A percentile compares a stretch with the other conserved stretches of the same genome.
phyloP scores from a whole-genome alignment of 768 basidiomycete species.

The Aureoboletus auriporus region DNA sequence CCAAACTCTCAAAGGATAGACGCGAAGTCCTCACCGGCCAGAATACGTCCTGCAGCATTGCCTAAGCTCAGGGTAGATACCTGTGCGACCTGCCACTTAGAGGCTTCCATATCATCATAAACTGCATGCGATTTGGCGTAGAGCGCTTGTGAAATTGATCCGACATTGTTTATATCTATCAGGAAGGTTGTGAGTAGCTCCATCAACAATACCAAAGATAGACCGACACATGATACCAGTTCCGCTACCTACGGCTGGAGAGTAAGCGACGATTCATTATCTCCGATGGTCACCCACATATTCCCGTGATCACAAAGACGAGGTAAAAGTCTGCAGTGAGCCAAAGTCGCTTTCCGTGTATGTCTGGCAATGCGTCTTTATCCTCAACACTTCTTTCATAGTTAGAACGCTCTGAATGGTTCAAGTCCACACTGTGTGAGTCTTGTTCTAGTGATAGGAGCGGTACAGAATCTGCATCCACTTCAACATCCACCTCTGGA shows the following conservation, averaged over 20 bases:
- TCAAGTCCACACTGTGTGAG: conserved; percentile 21
- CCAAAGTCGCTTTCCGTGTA: conserved; percentile 52
- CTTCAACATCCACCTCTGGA: conserved; percentile 9
- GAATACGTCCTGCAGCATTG: conserved; percentile 75
- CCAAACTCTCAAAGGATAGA: not conserved
- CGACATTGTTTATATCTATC: conserved; percentile 83
- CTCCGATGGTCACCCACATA: conserved; percentile 41
- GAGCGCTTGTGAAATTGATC: conserved; percentile 67
- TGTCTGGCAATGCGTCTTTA: conserved; percentile 40
- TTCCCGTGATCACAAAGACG: conserved; percentile 48
- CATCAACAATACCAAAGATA: not conserved
- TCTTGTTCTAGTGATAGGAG: conserved; percentile 19
- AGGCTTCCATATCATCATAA: conserved; percentile 66
- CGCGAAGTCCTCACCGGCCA: conserved; percentile 49
- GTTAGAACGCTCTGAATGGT: conserved; percentile 7
- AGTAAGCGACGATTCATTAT: not conserved
- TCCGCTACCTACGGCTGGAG: conserved; percentile 51
- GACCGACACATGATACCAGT: conserved; percentile 72
- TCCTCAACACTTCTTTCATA: conserved; percentile 3
- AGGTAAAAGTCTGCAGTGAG: conserved; percentile 60
- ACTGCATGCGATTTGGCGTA: conserved; percentile 54
- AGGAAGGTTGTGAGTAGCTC: not conserved
- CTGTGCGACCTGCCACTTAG: conserved; percentile 77
- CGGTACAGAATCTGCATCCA: conserved; percentile 17
- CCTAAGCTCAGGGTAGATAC: conserved; percentile 80